Base-by-base conservation (phyloP, 2,329 filamentous ascomycete species). In the Aspergillus sp. region DNA sequence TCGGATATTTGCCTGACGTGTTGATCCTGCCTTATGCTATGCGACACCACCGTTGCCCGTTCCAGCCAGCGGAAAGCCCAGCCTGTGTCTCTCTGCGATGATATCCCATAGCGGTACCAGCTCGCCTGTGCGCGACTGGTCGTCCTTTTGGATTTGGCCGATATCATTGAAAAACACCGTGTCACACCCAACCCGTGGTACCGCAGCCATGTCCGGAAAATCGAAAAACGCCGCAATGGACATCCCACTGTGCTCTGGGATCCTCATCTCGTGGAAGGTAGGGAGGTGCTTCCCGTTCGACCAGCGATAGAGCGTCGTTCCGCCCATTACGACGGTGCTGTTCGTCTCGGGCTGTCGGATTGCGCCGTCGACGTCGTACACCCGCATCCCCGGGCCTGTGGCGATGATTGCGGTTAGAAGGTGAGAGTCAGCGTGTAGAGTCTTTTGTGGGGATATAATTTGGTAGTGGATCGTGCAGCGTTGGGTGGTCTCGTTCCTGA, bases 211-310 rank as follows among this genome's bases (percentile, higher is more conserved):
- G 10, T 29, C 26, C 3, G 26, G 26, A 16, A 29, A 29, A 16
- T 29, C 15, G 14, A 29, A 15, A 14, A 29, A 13, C 3, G 26
- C 26, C 13, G 11, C 26, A 29, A 29, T 29, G 3, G 26, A 29
- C 5, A 29, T n/a, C 11, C 15, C 15, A 13, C 15, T 10, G 7
- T 15, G n/a, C 3, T 10, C 14, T 15, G 3, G 13, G 14, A 4
- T 5, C 11, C 13, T 29, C 8, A 29, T 14, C n/a, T 29, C 26
- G 11, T 29, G 26, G 14, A 29, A 29, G 6, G 26, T 29, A 11
- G 26, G 26, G 6, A 16, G 26, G 26, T 29, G 15, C 15, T 29
- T 29, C 13, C 26, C 26, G 12, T 29, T 11, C 11, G 26, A 29
- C 26, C 26, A 29, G 15, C 26, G 26, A 16, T 29, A 29, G 1